A percentile compares a stretch with the other conserved stretches of the same genome.
These are phyloP conservation scores for Trichopus zeylanicus DNA, from an alignment of 116 monocot species.

Conservation along the genomic window DNA sequence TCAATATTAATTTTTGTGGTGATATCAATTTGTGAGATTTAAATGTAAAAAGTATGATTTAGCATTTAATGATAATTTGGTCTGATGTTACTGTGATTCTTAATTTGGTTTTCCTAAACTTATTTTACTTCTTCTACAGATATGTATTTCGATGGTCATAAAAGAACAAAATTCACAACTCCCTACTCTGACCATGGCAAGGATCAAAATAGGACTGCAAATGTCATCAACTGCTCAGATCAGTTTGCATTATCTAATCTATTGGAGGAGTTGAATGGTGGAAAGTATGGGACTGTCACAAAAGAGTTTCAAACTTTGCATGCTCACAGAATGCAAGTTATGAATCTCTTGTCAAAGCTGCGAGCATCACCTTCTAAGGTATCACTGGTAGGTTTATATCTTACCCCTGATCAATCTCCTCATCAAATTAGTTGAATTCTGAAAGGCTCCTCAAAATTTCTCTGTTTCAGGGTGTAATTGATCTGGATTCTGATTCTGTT, in stretches of 20 bases:
- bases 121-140: too few relatives aligned
- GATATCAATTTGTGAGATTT: too few relatives aligned
- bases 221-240: conserved; percentile 23
- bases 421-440: background rate
- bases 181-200: background rate
- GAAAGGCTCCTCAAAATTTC: background rate
- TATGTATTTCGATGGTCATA: too few relatives aligned
- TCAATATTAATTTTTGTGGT: too few relatives aligned
- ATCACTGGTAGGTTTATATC: background rate
- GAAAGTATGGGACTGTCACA: conserved; percentile 49
- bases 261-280: conserved; percentile 23
- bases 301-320: conserved; percentile 41
- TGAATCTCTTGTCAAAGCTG: conserved; percentile 14
- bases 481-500: conserved; percentile 7
- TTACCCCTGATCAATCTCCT: background rate
- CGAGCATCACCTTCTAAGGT: background rate
- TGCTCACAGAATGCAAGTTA: conserved; percentile 18
- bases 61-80: too few relatives aligned
- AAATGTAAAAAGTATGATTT: too few relatives aligned
- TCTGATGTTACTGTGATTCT: too few relatives aligned
- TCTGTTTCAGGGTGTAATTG: conserved; percentile 7
- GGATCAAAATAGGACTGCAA: background rate
- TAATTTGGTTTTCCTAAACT: too few relatives aligned
- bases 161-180: background rate
- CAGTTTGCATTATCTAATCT: conserved; percentile 22